phyloP scores from a whole-genome alignment of 768 basidiomycete genomes.

The Suillus paluster region DNA sequence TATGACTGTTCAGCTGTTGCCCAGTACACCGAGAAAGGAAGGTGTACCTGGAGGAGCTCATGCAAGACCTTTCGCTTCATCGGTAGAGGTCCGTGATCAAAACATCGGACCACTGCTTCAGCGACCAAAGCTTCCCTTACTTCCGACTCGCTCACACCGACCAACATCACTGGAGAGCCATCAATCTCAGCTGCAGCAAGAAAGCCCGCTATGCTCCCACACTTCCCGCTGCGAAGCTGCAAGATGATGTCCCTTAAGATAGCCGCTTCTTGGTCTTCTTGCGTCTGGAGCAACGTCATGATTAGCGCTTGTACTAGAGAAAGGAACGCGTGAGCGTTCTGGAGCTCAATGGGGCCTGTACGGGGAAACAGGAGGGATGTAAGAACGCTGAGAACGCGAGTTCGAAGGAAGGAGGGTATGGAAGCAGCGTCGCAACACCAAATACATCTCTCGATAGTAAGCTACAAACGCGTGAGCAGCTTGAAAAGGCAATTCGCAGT shows the following conservation, averaged over 20 bases:
- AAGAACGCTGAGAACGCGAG: conserved; percentile 54
- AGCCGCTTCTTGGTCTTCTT: conserved; percentile 30
- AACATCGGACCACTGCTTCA: conserved; percentile 44
- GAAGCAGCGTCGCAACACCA: conserved; percentile 75
- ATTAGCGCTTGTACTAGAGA: conserved; percentile 58
- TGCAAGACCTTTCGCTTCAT: conserved; percentile 56
- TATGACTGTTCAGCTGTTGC: neutral
- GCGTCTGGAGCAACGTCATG: conserved; percentile 46
- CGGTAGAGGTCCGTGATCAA: conserved; percentile 51
- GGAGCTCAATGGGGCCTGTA: conserved; percentile 46
- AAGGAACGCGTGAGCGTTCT: conserved; percentile 51
- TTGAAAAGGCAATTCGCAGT: conserved; percentile 5
- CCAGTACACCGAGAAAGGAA: neutral
- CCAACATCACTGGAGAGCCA: conserved; percentile 13
- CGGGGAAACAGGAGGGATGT: conserved; percentile 49
- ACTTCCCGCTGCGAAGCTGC: conserved; percentile 49
- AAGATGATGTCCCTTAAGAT: conserved; percentile 48
- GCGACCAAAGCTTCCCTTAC: conserved; percentile 52
- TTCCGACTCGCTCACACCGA: conserved; percentile 18
- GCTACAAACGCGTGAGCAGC: conserved; percentile 32
- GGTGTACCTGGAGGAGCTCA: conserved; percentile 51
- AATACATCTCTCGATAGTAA: conserved; percentile 60
- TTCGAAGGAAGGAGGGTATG: conserved; percentile 45
- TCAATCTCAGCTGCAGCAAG: conserved; percentile 16
- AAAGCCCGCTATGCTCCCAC: conserved; percentile 50